Evolutionary conservation across 2,329 filamentous ascomycete genomes (phyloP).

Genomic region (Xylaria sp.): DNA sequence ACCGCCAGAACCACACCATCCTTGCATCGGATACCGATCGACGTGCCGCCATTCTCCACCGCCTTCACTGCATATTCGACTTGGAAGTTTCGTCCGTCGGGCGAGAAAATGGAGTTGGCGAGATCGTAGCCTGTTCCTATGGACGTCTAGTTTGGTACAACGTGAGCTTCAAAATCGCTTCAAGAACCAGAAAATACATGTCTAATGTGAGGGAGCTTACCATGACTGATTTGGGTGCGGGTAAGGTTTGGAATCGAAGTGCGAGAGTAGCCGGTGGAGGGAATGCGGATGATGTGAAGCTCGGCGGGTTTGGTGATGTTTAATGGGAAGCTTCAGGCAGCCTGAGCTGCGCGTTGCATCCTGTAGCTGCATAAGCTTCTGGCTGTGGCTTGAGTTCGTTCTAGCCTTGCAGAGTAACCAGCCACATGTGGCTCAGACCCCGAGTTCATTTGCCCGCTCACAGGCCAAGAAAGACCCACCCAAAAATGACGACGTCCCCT

Average conservation of each 20-base stretch:
- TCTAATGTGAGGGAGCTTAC: constrained; percentile 12
- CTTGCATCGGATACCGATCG: constrained; percentile 94
- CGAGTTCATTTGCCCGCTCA: not conserved
- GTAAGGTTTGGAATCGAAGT: not conserved
- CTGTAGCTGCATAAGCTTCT: constrained; percentile 22
- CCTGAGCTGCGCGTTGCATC: constrained; percentile 36
- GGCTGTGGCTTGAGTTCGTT: not conserved
- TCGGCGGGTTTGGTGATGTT: constrained; percentile 23
- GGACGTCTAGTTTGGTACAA: constrained; percentile 69
- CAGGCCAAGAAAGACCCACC: not conserved
- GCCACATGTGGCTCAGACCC: constrained; percentile 7
- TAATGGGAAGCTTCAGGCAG: constrained; percentile 31
- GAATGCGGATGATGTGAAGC: constrained; percentile 17
- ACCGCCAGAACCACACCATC: constrained; percentile 94
- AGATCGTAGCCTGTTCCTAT: constrained; percentile 99
- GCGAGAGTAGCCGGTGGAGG: not conserved
- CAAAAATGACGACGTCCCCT: not conserved
- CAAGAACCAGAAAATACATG: not conserved
- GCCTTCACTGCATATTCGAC: constrained; percentile 99
- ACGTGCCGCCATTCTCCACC: constrained; percentile 96
- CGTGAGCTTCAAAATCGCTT: constrained; percentile 18
- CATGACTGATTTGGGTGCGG: constrained; percentile 16
- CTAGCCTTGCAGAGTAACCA: not conserved
- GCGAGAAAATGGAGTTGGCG: constrained; percentile 99
- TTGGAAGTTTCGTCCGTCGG: constrained; percentile 98